phyloP scores from a whole-genome alignment of 164 flowering plant genomes.

The Santalum album region DNA sequence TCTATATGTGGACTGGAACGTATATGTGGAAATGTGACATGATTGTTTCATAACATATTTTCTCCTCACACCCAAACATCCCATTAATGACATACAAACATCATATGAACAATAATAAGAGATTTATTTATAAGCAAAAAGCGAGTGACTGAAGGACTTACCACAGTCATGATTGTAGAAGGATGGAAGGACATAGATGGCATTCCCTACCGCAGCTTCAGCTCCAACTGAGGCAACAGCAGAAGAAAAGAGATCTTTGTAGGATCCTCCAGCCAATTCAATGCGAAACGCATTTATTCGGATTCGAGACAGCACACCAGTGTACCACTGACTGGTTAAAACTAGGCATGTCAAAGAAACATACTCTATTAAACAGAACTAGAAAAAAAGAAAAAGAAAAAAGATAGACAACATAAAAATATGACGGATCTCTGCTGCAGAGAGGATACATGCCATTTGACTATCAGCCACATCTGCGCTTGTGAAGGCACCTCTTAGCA shows the following conservation, averaged over 20 bases:
- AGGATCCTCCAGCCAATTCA: slow-evolving; percentile 61
- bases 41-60: too few species aligned
- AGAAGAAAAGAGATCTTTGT: slow-evolving; percentile 63
- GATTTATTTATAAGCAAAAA: background rate
- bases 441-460: slow-evolving; percentile 66
- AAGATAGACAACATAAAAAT: background rate
- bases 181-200: slow-evolving; percentile 55
- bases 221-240: slow-evolving; percentile 69
- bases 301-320: slow-evolving; percentile 61
- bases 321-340: slow-evolving; percentile 73
- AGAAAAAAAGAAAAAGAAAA: background rate
- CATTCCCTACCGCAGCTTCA: slow-evolving; percentile 66
- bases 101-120: too few species aligned
- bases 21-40: too few species aligned
- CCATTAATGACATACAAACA: too few species aligned
- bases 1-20: too few species aligned
- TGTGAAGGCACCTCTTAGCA: slow-evolving; percentile 45
- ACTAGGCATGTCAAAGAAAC: slow-evolving; percentile 58
- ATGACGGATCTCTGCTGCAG: background rate
- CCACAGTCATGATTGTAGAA: slow-evolving; percentile 67
- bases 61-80: too few species aligned
- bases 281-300: slow-evolving; percentile 89
- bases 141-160: slow-evolving; percentile 14
- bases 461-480: slow-evolving; percentile 31
- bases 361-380: slow-evolving; percentile 3